A percentile compares a stretch with the other conserved stretches of the same genome.
Conservation (phyloP, 192 early-diverging fungal species). For the Entrophospora sp. region DNA sequence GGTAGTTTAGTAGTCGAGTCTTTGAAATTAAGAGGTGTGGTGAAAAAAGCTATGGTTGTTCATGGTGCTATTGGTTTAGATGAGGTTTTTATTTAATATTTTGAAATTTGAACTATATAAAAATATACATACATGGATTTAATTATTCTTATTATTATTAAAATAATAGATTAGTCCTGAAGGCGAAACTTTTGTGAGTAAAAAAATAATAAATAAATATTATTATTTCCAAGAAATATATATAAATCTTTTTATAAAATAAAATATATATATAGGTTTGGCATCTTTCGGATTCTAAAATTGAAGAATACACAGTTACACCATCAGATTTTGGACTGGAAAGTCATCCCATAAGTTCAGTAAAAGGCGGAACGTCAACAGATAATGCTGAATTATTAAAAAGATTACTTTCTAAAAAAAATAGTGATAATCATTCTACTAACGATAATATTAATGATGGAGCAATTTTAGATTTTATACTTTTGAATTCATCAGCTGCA, state of each 20-base stretch:
- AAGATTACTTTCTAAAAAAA: slow-evolving; percentile 55
- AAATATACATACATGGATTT: neutral
- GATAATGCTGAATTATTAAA: slow-evolving; percentile 70
- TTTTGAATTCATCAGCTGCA: slow-evolving; percentile 85
- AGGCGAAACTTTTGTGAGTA: slow-evolving; percentile 68
- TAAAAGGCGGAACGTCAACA: slow-evolving; percentile 57
- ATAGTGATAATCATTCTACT: no score
- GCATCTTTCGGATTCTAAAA: slow-evolving; percentile 57
- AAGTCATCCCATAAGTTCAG: slow-evolving; percentile 58
- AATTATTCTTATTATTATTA: neutral
- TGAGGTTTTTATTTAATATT: slow-evolving; percentile 44
- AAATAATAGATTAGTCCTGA: slow-evolving; percentile 68
- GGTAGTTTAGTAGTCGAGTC: slow-evolving; percentile 80
- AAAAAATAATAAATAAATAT: no score
- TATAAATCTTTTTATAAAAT: no score
- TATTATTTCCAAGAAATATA: no score
- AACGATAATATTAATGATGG: no score
- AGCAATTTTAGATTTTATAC: slow-evolving; percentile 78
- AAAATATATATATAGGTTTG: slow-evolving; percentile 59
- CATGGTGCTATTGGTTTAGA: slow-evolving; percentile 86
- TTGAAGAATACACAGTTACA: slow-evolving; percentile 56
- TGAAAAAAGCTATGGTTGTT: slow-evolving; percentile 79
- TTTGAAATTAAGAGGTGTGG: slow-evolving; percentile 69
- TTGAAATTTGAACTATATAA: neutral
- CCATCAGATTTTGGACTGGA: slow-evolving; percentile 85